A percentile compares a stretch with the other conserved stretches of the same genome.
Evolutionary conservation across 371 early-diverging fungal species (phyloP).

Genomic region (Zychaea mexicana): DNA sequence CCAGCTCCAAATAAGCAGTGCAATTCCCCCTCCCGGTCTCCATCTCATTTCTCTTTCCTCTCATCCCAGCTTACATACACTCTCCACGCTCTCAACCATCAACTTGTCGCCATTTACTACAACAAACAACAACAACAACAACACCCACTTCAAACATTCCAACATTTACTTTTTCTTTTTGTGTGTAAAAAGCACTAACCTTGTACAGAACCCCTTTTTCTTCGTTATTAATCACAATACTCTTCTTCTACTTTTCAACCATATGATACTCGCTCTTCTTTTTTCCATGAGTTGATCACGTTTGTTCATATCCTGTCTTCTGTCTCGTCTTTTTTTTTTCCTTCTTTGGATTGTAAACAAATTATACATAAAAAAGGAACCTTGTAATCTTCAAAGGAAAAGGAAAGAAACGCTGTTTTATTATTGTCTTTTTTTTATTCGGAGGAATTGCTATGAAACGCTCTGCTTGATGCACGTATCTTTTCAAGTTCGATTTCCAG

Average conservation of each 20-base stretch:
- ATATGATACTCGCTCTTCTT: background rate
- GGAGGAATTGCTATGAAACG: background rate
- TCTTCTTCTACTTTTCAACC: background rate
- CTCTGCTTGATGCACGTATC: background rate
- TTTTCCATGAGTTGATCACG: slow-evolving; percentile 1
- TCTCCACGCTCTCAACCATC: no score
- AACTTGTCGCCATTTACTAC: no score
- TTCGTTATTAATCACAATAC: background rate
- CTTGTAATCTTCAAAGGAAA: background rate
- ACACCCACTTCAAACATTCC: background rate
- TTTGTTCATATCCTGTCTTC: slow-evolving; percentile 6
- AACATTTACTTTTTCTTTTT: background rate
- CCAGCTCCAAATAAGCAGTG: slow-evolving; percentile 71
- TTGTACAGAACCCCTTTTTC: slow-evolving; percentile 2
- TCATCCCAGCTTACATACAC: background rate
- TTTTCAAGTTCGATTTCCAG: slow-evolving; percentile 41
- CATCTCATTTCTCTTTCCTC: background rate
- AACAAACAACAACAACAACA: background rate
- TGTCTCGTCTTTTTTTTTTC: no score
- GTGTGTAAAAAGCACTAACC: background rate
- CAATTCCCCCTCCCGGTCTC: background rate
- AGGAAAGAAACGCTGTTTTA: background rate
- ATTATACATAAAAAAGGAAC: background rate
- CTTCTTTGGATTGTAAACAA: background rate
- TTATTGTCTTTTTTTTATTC: slow-evolving; percentile 9